Conservation (phyloP, 805 yeast species). For the Brettanomyces anomalus region DNA sequence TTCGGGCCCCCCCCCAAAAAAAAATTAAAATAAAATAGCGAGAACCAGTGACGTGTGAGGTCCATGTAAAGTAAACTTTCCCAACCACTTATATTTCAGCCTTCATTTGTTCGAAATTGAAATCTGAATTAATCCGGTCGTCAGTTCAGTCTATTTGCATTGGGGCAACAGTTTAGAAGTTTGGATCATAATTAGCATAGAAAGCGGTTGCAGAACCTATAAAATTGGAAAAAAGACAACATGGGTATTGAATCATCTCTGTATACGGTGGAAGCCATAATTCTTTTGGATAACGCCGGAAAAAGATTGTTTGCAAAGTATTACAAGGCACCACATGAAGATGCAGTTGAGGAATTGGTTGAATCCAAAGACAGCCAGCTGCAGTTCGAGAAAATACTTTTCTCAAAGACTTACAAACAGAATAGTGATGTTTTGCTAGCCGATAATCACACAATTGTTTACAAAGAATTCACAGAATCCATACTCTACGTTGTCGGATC, state of each 20-base stretch:
- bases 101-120: too few relatives aligned
- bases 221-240: background rate
- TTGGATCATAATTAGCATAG: too few relatives aligned
- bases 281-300: constrained; percentile 77
- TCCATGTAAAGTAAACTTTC: too few relatives aligned
- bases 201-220: too few relatives aligned
- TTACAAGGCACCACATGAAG: constrained; percentile 55
- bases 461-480: constrained; percentile 76
- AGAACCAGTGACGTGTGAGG: too few relatives aligned
- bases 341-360: constrained; percentile 24
- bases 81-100: too few relatives aligned
- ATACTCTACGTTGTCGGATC: constrained; percentile 64
- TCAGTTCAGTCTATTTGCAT: too few relatives aligned
- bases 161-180: too few relatives aligned
- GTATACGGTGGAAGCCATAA: constrained; percentile 72
- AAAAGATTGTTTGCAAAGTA: constrained; percentile 78
- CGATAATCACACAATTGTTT: constrained; percentile 75
- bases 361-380: constrained; percentile 48
- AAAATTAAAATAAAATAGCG: too few relatives aligned
- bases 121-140: too few relatives aligned
- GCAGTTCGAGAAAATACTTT: constrained; percentile 66
- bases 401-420: constrained; percentile 69
- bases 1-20: too few relatives aligned
- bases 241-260: constrained; percentile 37
- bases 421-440: constrained; percentile 73